A percentile compares a stretch with the other conserved stretches of the same genome.
Conservation (phyloP, 106 monocot genomes). For the Narthecium ossifragum region DNA sequence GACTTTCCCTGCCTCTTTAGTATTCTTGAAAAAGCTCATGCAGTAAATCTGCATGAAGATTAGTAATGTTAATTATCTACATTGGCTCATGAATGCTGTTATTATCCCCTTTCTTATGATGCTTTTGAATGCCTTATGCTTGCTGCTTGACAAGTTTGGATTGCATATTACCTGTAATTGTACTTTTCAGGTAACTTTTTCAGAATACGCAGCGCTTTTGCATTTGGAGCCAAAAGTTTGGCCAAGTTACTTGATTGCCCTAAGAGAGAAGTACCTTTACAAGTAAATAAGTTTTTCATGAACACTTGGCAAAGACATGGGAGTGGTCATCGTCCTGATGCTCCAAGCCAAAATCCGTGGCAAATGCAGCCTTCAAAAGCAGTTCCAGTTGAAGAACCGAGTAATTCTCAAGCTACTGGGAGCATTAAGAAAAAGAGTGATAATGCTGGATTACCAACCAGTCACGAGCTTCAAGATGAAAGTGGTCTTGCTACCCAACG, state of each 20-base stretch:
- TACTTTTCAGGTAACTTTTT: slow-evolving; percentile 76
- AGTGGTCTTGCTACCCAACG: slow-evolving; percentile 10
- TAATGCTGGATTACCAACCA: slow-evolving; percentile 2
- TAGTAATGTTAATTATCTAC: too few species aligned
- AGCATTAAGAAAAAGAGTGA: slow-evolving; percentile 12
- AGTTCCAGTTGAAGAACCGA: slow-evolving; percentile 16
- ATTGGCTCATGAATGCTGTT: too few species aligned
- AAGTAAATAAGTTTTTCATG: slow-evolving; percentile 73
- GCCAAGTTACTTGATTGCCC: slow-evolving; percentile 58
- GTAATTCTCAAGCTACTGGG: slow-evolving; percentile 5
- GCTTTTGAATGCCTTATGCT: too few species aligned
- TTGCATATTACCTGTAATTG: too few species aligned
- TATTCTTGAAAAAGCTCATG: too few species aligned
- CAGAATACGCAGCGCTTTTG: slow-evolving; percentile 75
- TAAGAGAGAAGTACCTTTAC: slow-evolving; percentile 37
- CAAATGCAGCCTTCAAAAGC: slow-evolving; percentile 10
- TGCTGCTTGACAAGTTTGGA: too few species aligned
- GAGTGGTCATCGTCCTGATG: slow-evolving; percentile 58
- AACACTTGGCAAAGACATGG: slow-evolving; percentile 83
- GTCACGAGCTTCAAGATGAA: slow-evolving; percentile 13
- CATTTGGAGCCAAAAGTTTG: slow-evolving; percentile 77
- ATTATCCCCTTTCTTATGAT: too few species aligned
- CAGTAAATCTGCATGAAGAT: too few species aligned
- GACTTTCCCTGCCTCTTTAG: too few species aligned
- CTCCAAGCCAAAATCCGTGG: slow-evolving; percentile 15